Evolutionary conservation across 345 rosid species (phyloP).

Genomic region (Eucalyptus cloeziana): DNA sequence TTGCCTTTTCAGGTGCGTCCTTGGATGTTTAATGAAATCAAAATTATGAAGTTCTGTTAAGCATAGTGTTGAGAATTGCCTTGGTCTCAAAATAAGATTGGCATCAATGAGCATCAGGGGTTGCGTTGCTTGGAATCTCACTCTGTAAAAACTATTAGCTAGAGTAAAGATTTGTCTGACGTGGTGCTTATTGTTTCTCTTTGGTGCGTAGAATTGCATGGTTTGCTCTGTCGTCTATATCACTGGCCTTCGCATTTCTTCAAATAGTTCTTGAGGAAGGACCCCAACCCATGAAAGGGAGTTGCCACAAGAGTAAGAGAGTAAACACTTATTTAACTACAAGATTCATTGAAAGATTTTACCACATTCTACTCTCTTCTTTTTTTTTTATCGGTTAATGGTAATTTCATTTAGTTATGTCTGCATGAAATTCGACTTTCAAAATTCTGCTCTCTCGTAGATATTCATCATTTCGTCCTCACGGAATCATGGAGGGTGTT

Average conservation of each 20-base stretch:
- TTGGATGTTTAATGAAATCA: background rate
- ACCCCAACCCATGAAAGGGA: background rate
- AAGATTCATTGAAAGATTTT: background rate
- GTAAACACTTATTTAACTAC: no score
- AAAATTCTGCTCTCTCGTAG: no score
- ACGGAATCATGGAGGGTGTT: no score
- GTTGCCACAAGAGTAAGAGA: background rate
- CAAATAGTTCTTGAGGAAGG: background rate
- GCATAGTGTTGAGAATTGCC: background rate
- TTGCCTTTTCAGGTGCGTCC: background rate
- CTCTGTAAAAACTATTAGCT: background rate
- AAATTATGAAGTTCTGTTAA: background rate
- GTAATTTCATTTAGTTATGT: no score
- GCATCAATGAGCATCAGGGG: fast-evolving
- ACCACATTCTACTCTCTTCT: background rate
- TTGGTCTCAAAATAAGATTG: background rate
- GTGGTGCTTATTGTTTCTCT: no score
- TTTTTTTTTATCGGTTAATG: no score
- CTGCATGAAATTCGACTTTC: no score
- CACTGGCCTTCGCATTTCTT: background rate
- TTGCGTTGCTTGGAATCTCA: background rate
- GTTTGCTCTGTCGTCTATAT: background rate
- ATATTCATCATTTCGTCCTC: no score
- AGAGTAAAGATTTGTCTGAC: no score
- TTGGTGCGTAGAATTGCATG: background rate